phyloP scores from a whole-genome alignment of 1,139 yeast species.

The Lodderomyces parapsilosis region DNA sequence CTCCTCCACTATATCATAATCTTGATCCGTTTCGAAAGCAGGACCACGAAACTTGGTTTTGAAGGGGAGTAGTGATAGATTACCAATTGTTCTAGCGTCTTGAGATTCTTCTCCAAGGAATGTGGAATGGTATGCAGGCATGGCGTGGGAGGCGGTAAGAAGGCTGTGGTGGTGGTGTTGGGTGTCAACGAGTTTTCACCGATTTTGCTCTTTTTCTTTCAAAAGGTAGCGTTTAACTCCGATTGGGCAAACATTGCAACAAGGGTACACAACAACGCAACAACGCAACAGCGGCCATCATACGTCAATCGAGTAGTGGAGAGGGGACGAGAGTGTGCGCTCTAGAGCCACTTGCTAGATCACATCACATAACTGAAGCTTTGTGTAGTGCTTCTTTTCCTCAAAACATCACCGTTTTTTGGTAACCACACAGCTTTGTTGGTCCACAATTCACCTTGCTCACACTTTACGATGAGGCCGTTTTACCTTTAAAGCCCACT shows the following conservation, averaged over 20 bases:
- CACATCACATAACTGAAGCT: no score
- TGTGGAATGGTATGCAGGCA: constrained; percentile 90
- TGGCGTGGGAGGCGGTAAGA: constrained; percentile 14
- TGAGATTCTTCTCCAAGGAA: constrained; percentile 62
- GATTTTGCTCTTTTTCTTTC: neutral
- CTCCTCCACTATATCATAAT: constrained; percentile 91
- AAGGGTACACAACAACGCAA: neutral
- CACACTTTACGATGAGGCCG: neutral
- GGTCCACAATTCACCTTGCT: neutral
- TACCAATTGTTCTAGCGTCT: constrained; percentile 50
- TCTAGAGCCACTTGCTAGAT: no score
- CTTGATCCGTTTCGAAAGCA: constrained; percentile 76
- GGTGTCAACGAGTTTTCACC: neutral
- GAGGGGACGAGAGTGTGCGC: no score
- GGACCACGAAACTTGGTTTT: constrained; percentile 89
- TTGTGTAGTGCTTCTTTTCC: no score
- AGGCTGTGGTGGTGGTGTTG: neutral
- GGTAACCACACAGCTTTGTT: neutral
- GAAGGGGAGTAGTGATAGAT: constrained; percentile 78
- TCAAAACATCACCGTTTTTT: neutral
- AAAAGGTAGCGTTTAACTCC: constrained; percentile 1
- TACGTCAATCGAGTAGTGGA: no score
- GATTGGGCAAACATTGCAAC: neutral
- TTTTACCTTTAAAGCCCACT: neutral
- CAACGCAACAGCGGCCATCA: no score